Conservation (phyloP, 164 flowering plant species). For the Piper betle region DNA sequence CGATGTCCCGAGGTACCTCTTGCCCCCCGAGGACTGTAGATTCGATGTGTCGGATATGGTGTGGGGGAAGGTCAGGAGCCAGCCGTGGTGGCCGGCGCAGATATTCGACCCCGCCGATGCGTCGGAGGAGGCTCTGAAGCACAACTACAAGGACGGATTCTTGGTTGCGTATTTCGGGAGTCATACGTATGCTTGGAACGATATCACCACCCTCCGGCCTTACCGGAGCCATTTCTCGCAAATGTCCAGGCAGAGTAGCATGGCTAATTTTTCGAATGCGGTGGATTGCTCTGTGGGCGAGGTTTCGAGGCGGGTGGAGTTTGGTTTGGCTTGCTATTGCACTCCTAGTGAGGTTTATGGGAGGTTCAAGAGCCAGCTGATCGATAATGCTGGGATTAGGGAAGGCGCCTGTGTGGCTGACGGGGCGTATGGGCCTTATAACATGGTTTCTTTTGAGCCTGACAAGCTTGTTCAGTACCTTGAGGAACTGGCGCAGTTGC, state of each 20-base stretch:
- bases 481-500: conserved; percentile 22
- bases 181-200: conserved; percentile 79
- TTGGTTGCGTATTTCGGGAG: conserved; percentile 80
- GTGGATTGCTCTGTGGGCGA: conserved; percentile 66
- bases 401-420: conserved; percentile 29
- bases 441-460: conserved; percentile 44
- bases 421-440: conserved; percentile 28
- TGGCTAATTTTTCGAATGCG: conserved; percentile 39
- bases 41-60: conserved; percentile 15
- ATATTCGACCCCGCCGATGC: conserved; percentile 49
- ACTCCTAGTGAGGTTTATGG: conserved; percentile 23
- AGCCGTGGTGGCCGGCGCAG: conserved; percentile 1
- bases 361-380: conserved; percentile 29
- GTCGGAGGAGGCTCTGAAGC: conserved; percentile 40
- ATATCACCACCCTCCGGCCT: conserved; percentile 45
- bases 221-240: conserved; percentile 36
- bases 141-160: conserved; percentile 28
- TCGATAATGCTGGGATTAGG: conserved; percentile 49
- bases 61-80: no score
- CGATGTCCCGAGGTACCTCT: not conserved
- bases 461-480: conserved; percentile 6
- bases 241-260: conserved; percentile 48
- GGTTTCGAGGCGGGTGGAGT: conserved; percentile 53
- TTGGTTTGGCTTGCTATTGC: conserved; percentile 60
- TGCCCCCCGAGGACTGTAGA: conserved; percentile 16